These are phyloP conservation scores for Phytophthora citricola DNA, from an alignment of 352 stramenopile species.

Conservation along the genomic window DNA sequence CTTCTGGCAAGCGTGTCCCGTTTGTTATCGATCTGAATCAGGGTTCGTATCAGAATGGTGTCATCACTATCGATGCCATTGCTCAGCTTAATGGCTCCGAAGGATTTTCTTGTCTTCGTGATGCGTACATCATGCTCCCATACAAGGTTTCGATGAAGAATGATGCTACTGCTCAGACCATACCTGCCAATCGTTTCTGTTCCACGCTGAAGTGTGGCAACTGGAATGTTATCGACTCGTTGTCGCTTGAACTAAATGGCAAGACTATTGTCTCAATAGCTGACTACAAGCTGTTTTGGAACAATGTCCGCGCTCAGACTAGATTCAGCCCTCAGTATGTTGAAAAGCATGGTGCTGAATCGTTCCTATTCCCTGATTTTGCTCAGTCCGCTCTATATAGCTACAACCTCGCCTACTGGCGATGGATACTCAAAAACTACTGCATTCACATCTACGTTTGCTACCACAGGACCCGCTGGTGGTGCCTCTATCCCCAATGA, in stretches of 20 bases:
- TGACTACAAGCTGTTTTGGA: not conserved
- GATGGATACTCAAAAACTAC: conserved; percentile 19
- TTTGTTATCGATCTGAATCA: conserved; percentile 20
- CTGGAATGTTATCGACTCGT: conserved; percentile 17
- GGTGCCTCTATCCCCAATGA: not conserved
- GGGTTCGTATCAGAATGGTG: conserved; percentile 14
- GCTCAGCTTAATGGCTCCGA: conserved; percentile 14
- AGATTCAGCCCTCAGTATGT: conserved; percentile 13
- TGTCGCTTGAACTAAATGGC: conserved; percentile 9
- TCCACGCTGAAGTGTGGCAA: conserved; percentile 4
- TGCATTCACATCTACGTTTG: not conserved
- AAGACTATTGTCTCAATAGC: not conserved
- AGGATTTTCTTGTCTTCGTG: conserved; percentile 7
- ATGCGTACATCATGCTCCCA: conserved; percentile 14
- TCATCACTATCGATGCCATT: conserved; percentile 17
- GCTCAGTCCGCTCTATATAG: not conserved
- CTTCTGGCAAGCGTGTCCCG: not conserved
- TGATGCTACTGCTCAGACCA: not conserved
- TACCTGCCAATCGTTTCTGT: conserved; percentile 7
- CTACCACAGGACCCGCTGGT: not conserved
- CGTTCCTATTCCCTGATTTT: conserved; percentile 11
- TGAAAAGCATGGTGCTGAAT: conserved; percentile 17
- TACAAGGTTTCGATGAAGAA: conserved; percentile 19
- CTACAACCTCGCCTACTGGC: not conserved
- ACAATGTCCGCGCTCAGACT: not conserved